These are phyloP conservation scores for Vigna angularis DNA, from an alignment of 306 rosid species.

Conservation along the genomic window DNA sequence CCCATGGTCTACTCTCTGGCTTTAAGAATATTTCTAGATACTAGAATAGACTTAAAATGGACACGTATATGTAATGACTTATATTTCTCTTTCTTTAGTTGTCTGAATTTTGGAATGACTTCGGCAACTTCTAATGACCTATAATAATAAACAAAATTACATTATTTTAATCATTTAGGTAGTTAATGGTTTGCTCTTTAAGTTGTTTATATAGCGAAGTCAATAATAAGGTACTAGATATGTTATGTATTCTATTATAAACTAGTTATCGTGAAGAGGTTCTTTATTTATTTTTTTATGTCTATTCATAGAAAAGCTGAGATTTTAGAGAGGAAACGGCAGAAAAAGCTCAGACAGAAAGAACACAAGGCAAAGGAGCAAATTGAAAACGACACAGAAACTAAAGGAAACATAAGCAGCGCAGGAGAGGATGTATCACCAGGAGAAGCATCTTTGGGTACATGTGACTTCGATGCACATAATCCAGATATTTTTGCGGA, in stretches of 20 bases:
- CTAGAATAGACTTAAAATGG: background rate
- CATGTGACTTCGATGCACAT: conserved; percentile 48
- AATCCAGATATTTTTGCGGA: conserved; percentile 47
- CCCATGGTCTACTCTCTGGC: background rate
- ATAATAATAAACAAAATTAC: conserved; percentile 18
- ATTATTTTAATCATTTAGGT: background rate
- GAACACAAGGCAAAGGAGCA: conserved; percentile 72
- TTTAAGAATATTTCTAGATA: conserved; percentile 4
- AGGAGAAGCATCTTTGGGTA: conserved; percentile 57
- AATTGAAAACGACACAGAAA: conserved; percentile 54
- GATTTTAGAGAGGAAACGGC: conserved; percentile 81
- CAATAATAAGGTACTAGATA: conserved; percentile 4
- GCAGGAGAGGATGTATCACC: conserved; percentile 46
- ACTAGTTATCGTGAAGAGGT: conserved; percentile 13
- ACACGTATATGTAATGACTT: conserved; percentile 24
- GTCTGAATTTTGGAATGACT: conserved; percentile 8
- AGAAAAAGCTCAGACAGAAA: conserved; percentile 89
- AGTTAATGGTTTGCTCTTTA: conserved; percentile 3
- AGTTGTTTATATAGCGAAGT: conserved; percentile 31
- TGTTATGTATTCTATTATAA: conserved; percentile 35
- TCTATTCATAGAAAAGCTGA: conserved; percentile 69
- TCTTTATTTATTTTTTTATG: conserved; percentile 34
- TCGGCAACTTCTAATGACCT: conserved; percentile 28
- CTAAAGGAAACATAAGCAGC: conserved; percentile 52
- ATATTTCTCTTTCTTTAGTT: conserved; percentile 19